phyloP scores from a whole-genome alignment of 2,329 filamentous ascomycete species.

The Geoglossum cookeanum region DNA sequence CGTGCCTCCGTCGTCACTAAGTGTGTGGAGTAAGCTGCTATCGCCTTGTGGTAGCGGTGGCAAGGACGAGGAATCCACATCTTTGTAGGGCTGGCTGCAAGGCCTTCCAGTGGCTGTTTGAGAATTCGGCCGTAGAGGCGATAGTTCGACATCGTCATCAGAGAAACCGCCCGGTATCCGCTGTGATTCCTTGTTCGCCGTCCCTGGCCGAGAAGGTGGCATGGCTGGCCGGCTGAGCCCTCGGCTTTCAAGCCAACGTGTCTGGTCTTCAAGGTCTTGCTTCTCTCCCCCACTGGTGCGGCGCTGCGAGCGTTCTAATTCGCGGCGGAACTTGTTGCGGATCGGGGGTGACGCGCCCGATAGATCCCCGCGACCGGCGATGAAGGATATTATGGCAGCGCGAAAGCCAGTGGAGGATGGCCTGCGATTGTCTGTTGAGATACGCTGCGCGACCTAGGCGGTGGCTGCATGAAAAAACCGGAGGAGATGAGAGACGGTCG shows the following conservation, averaged over 20 bases:
- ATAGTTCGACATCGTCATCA: neutral
- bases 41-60: constrained; percentile 2
- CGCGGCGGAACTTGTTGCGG: neutral
- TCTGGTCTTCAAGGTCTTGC: neutral
- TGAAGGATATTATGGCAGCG: neutral
- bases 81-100: neutral
- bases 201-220: neutral
- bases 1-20: neutral
- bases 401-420: neutral
- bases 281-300: neutral
- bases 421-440: neutral
- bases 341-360: neutral
- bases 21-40: neutral
- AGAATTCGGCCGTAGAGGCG: neutral
- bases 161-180: neutral
- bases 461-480: neutral
- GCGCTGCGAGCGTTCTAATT: neutral
- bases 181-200: neutral
- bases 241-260: neutral
- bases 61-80: neutral
- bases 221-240: neutral
- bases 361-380: neutral
- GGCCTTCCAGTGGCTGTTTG: neutral
- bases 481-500: neutral
- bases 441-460: neutral